These are phyloP conservation scores for Podochytrium sp. DNA, from an alignment of 192 early-diverging fungal genomes.

Conservation along the genomic window DNA sequence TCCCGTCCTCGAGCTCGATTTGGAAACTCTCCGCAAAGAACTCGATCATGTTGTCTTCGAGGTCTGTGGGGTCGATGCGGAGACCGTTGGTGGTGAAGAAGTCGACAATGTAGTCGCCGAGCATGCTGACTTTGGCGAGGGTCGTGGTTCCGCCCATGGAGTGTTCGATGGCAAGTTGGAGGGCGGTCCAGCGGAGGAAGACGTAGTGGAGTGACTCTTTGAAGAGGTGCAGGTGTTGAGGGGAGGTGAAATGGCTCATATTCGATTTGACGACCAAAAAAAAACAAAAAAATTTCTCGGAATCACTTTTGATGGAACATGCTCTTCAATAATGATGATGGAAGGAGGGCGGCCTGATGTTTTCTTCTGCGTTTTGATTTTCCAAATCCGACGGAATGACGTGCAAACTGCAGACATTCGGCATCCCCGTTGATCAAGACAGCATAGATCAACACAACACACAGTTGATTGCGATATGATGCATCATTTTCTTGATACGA, in stretches of 20 bases:
- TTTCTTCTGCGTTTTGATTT: too few species aligned
- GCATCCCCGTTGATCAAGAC: too few species aligned
- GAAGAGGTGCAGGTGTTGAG: slow-evolving; percentile 37
- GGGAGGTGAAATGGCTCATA: slow-evolving; percentile 31
- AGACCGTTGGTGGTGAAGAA: slow-evolving; percentile 47
- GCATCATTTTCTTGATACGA: too few species aligned
- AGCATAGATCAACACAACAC: too few species aligned
- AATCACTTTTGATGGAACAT: too few species aligned
- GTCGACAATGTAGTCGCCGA: slow-evolving; percentile 37
- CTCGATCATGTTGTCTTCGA: slow-evolving; percentile 48
- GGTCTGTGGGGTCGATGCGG: slow-evolving; percentile 45
- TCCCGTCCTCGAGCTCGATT: slow-evolving; percentile 73
- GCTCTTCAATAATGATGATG: too few species aligned
- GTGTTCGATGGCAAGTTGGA: slow-evolving; percentile 55
- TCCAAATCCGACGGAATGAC: too few species aligned
- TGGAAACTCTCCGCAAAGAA: slow-evolving; percentile 57
- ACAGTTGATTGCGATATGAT: too few species aligned
- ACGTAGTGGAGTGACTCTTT: slow-evolving; percentile 40
- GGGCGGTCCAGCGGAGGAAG: slow-evolving; percentile 53
- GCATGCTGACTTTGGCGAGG: slow-evolving; percentile 14
- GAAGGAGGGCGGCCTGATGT: too few species aligned
- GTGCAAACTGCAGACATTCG: too few species aligned
- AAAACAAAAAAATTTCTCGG: neutral
- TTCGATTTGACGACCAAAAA: neutral
- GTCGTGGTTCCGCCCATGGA: slow-evolving; percentile 42